Conservation (phyloP, 495 filamentous ascomycete genomes). For the Podospora tetraspora region DNA sequence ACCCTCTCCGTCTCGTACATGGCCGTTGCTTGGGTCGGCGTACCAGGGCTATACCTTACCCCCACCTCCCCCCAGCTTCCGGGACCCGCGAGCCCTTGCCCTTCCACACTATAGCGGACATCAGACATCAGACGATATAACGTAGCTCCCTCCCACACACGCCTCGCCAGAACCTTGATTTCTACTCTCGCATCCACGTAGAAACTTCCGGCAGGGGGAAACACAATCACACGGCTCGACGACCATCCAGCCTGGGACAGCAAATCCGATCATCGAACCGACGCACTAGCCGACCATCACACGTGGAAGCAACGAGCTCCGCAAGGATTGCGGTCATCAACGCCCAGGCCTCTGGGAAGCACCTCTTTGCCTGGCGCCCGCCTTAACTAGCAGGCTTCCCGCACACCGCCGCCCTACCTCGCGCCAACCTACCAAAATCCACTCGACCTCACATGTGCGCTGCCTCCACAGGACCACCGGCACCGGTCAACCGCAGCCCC, state of each 20-base stretch:
- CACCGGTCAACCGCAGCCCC: slow-evolving; percentile 9
- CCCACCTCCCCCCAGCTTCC: slow-evolving; percentile 32
- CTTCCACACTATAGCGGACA: slow-evolving; percentile 38
- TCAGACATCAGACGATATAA: slow-evolving; percentile 51
- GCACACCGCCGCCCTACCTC: slow-evolving; percentile 23
- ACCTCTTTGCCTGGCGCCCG: slow-evolving; percentile 17
- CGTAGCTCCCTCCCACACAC: slow-evolving; percentile 37
- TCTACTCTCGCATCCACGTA: slow-evolving; percentile 32
- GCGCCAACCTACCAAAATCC: slow-evolving; percentile 4
- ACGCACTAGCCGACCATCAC: slow-evolving; percentile 9
- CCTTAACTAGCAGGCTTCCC: slow-evolving; percentile 6
- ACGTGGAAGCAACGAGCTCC: slow-evolving; percentile 33
- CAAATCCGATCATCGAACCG: slow-evolving; percentile 9
- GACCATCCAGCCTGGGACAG: slow-evolving; percentile 2
- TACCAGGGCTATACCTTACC: slow-evolving; percentile 38
- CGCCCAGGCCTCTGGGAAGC: slow-evolving; percentile 28
- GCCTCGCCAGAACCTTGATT: slow-evolving; percentile 26
- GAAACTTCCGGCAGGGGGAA: slow-evolving; percentile 23
- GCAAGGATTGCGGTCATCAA: slow-evolving; percentile 23
- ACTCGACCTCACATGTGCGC: slow-evolving; percentile 36
- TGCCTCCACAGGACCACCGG: slow-evolving; percentile 26
- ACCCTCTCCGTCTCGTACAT: slow-evolving; percentile 46
- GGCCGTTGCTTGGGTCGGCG: slow-evolving; percentile 11
- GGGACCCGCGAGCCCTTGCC: slow-evolving; percentile 16
- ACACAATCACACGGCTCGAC: slow-evolving; percentile 10